phyloP scores from a whole-genome alignment of 2,329 filamentous ascomycete genomes.

The Ophidiomyces ophidiicola region DNA sequence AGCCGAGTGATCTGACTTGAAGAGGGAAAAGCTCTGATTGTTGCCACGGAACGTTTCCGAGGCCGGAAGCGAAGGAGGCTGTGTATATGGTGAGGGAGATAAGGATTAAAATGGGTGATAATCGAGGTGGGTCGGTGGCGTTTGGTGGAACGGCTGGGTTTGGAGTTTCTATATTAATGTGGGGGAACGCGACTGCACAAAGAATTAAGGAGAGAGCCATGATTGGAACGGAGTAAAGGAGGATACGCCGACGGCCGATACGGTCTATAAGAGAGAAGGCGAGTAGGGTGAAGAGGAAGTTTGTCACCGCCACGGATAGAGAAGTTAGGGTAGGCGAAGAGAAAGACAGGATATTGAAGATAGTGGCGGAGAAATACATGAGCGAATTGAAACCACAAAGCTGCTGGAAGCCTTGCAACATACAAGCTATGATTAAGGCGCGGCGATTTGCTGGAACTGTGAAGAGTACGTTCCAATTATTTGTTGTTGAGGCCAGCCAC shows the following conservation, averaged over 20 bases:
- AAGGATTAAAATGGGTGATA: constrained; percentile 48
- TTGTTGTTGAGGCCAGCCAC: constrained; percentile 3
- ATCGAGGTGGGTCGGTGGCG: constrained; percentile 26
- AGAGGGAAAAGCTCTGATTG: constrained; percentile 80
- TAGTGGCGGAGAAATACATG: constrained; percentile 83
- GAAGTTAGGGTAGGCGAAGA: constrained; percentile 66
- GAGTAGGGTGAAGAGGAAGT: constrained; percentile 65
- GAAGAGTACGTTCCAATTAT: constrained; percentile 21
- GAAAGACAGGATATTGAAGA: constrained; percentile 68
- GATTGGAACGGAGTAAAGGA: constrained; percentile 71
- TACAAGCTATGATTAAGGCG: constrained; percentile 71
- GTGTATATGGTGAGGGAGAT: constrained; percentile 71
- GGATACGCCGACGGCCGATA: constrained; percentile 64
- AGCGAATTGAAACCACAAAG: constrained; percentile 82
- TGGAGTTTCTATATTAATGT: constrained; percentile 39
- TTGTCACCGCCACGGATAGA: constrained; percentile 68
- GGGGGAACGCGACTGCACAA: constrained; percentile 60
- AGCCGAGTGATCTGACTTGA: constrained; percentile 50
- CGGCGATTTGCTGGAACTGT: constrained; percentile 43
- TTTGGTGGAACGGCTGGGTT: constrained; percentile 13
- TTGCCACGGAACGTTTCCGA: constrained; percentile 94
- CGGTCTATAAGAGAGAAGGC: constrained; percentile 67
- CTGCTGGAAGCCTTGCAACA: constrained; percentile 79
- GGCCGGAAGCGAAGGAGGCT: constrained; percentile 69
- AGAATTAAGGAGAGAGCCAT: constrained; percentile 64